Evolutionary conservation across 176 grass and related monocot genomes (phyloP), one percentile per base, ranked within the genome.

Genomic region (Raddia guianensis): DNA sequence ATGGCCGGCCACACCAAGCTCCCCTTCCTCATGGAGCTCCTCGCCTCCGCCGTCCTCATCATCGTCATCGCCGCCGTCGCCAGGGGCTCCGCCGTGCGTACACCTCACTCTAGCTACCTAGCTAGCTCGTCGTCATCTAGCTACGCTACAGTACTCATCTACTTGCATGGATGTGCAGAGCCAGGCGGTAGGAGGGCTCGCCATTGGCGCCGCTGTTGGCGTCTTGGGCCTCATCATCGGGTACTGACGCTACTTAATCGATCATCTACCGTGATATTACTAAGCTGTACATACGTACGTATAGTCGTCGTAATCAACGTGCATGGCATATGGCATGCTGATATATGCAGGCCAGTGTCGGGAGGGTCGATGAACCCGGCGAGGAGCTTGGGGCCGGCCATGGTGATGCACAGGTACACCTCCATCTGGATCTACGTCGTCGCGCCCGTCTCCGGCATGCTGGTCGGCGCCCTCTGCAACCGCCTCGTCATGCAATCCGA

Each of bases 301-400:
- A 27, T 27, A 27, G 27, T 27, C 27, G 27, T 27, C 27, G 27
- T 27, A 27, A 27, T 27, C 27, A 27, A 27, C 27, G 1, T 27
- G 27, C 27, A 27, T 27, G 27, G 27, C 27, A 27, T 27, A 27
- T 27, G 27, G 27, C 27, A 27, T 27, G 27, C 27, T 27, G 27
- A 34, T 33, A 12, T 16, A 2, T 64, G 1, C 37, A 82, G 85
- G 35, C 91, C 85, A 21, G 51, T 93, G n/a, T 88, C 91, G 1
- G 91, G 91, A 33, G 88, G 85, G 10, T 94, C 91, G 2, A 94
- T 91, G 91, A 94, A 94, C 46, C 88, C 91, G 18, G 76, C 73
- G 9, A 88, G 91, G 46, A 84, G 79, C 21, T 61, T 94, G 21
- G 91, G 91, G 11, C 91, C 91, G 9, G 88, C 91, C 7, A 81